Base-by-base conservation (phyloP, 140 eudicot species). In the Stevia rebaudiana region DNA sequence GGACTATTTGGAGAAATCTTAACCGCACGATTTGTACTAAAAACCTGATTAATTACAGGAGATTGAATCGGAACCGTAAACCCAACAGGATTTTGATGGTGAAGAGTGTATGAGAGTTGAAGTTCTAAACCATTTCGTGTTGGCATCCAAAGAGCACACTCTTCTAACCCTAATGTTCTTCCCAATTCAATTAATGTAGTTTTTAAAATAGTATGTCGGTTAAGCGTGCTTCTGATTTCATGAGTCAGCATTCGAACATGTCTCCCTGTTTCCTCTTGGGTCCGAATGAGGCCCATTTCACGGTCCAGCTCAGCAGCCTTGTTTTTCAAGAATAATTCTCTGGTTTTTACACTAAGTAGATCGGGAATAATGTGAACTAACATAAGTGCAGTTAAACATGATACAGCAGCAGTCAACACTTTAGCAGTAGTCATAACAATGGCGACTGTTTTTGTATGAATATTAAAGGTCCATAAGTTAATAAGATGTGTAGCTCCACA, bases 71-170 rank as follows among this genome's bases (percentile, higher is more conserved):
- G 97, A 33, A 94, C 99, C 10, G 95, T 94, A 67, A 75, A 87
- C 33, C 89, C 96, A 23, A 88, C 96, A 12, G 96, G 95, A 35
- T 88, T 88, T 64, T 85, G 97, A 36, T 94, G 99, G 16, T 79
- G 90, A 16, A 94, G 90, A 11, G 99, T 94, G 63, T 88, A 88
- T 0, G 99, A 80, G 53, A 94, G 97, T n/a, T 88, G 97, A 51
- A 94, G 94, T 71, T 88, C 97, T 43, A 94, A 55, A 42, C 99
- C 99, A 10, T 86, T 79, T 11, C 95, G 87, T 24, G 99, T 85
- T 12, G 99, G 99, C 97, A 88, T 94, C 99, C 99, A 94, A 35
- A 94, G 76, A 2, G 99, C 99, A 78, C 99, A 94, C 78, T 94
- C 99, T 78, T 94, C 99, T 71, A 88, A 70, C 12, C 81, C 95